A percentile compares a stretch with the other conserved stretches of the same genome.
Conservation (phyloP, 2,329 filamentous ascomycete genomes). For the Calonectria pteridis region DNA sequence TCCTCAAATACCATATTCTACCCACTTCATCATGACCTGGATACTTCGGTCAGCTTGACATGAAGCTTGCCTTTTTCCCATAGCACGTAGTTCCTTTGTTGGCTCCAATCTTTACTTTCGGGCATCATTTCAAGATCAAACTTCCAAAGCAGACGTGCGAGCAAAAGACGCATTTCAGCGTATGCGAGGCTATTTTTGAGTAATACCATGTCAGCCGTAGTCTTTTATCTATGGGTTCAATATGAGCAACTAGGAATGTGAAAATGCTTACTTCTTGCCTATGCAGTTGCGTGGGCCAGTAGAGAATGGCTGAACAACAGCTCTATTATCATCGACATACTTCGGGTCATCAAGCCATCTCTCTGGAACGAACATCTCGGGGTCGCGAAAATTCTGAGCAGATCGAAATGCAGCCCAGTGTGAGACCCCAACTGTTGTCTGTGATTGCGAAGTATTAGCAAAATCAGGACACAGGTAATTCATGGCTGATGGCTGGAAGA, state of each 20-base stretch:
- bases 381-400: neutral
- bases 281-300: neutral
- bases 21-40: neutral
- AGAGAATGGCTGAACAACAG: neutral
- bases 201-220: neutral
- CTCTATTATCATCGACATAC: neutral
- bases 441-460: neutral
- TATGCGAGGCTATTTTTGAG: neutral
- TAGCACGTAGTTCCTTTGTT: neutral
- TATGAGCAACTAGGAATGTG: fast-evolving
- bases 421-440: neutral
- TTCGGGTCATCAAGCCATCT: neutral
- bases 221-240: neutral
- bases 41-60: neutral
- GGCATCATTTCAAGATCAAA: neutral
- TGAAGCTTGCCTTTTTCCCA: neutral
- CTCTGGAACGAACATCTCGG: neutral
- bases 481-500: neutral
- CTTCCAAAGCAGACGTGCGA: neutral
- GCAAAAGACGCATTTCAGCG: neutral
- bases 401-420: neutral
- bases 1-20: neutral
- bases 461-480: neutral
- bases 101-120: neutral
- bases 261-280: neutral